Base-by-base conservation (phyloP, 805 yeast species). In the Zygotorulaspora florentina region DNA sequence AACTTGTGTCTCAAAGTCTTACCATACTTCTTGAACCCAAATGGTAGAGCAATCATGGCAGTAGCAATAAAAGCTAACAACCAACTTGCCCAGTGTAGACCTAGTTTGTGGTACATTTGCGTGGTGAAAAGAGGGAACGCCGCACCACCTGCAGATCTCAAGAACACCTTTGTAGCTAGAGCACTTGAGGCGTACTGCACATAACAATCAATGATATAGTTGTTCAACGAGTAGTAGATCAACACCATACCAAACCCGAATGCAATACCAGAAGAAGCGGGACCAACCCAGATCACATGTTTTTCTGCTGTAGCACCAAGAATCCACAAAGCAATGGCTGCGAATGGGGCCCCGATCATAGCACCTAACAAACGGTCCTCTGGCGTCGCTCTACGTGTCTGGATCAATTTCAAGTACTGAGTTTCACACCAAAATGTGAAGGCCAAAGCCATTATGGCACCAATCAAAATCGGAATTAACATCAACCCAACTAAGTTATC, bases 151-250 rank as follows among this genome's bases (percentile, higher is more conserved):
- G 88, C 85, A 56, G 84, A 76, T 73, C 95, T 77, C 56, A 85
- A 70, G 58, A 85, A 85, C 26, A 85, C 91, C 62, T 85, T 85
- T 3, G 91, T 84, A 12, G 91, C 91, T 55, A 85, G 72, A 0
- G 93, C 93, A 48, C 83, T 75, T 8, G 93, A 88, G 4, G 91
- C 90, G 59, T 75, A 83, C 59, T 83, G 80, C 43, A 87, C 84
- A 67, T 89, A 88, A 33, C 95, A 85, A 67, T 89, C 96, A 62
- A 89, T 87, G 66, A 89, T 90, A 61, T 90, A 87, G 68, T 85
- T 85, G 69, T 85, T 75, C 56, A 84, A 76, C 4, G 89, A 75
- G 62, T 86, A 83, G 69, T 86, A 87, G 45, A 87, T 76, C 61
- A 86, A 71, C 40, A 86, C 83, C 72, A 87, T 76, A 30, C 90